A percentile compares a stretch with the other conserved stretches of the same genome.
Conservation (phyloP, 768 basidiomycete genomes). For the Suillus hirtellus region DNA sequence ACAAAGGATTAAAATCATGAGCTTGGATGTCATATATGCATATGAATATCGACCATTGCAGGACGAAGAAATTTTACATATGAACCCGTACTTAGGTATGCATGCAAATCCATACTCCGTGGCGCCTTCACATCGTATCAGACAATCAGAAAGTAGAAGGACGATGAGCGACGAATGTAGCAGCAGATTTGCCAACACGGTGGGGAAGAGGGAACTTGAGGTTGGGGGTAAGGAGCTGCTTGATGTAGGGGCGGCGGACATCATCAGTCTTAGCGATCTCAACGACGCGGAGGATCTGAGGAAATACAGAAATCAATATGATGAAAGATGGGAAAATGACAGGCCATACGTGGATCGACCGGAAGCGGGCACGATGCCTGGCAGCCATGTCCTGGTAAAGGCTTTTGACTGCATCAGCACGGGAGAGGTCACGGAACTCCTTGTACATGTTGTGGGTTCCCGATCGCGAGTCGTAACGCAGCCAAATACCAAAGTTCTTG, state of each 20-base stretch:
- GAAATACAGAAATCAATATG: constrained; percentile 4
- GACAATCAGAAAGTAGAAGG: constrained; percentile 65
- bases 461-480: constrained; percentile 98
- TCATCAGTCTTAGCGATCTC: constrained; percentile 93
- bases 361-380: constrained; percentile 97
- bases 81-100: constrained; percentile 6
- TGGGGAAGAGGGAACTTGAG: constrained; percentile 98
- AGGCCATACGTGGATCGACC: constrained; percentile 87
- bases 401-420: constrained; percentile 93
- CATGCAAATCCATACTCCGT: background rate
- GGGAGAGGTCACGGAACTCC: constrained; percentile 94
- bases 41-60: constrained; percentile 10
- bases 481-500: constrained; percentile 99
- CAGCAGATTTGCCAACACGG: constrained; percentile 75
- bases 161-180: constrained; percentile 79
- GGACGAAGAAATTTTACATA: constrained; percentile 6
- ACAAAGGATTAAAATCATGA: background rate
- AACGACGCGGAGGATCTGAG: constrained; percentile 94
- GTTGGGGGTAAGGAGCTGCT: constrained; percentile 84
- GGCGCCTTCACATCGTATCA: background rate
- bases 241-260: constrained; percentile 96
- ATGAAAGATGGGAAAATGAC: background rate
- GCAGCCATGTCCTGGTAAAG: constrained; percentile 99
- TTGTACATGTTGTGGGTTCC: constrained; percentile 99
- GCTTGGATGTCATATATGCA: constrained; percentile 6